Evolutionary conservation across 441 rosid species (phyloP), one percentile per base, ranked within the genome.

Genomic region (Euphorbia neoarborescens): DNA sequence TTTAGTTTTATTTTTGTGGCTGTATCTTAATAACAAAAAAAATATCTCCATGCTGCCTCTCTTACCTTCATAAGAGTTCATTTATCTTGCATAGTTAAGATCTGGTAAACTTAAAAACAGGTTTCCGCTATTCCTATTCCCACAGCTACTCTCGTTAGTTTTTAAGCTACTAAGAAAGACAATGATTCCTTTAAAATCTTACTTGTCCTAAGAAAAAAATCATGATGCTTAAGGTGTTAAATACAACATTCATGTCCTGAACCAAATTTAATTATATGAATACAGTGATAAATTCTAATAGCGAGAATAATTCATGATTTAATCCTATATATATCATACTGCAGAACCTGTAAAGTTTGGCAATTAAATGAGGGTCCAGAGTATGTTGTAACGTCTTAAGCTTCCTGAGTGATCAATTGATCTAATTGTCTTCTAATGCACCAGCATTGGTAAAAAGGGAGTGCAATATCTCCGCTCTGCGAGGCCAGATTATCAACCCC

Each of bases 401-500:
- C 60, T 57, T 66, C 37, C 10, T 22, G 15, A 56, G 63, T 38
- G 13, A 32, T 69, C 57, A 69, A 50, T 48, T 50, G 35, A 68
- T 44, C 22, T 48, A n/a, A n/a, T 27, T 34, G 35, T 28, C 15
- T 57, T 69, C 24, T 69, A 46, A 69, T 78, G 77, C 65, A 68
- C 70, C 77, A 82, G 86, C 57, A 76, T 84, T 28, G 67, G 81
- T 71, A 62, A 57, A 7, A 79, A 74, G 70, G 88, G 84, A 53
- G 68, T 69, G 69, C 76, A 79, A 63, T 79, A 73, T 75, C 81
- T 84, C 66, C 63, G 50, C 59, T 77, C 84, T 71, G 80, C 88
- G 34, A 71, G 70, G 38, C 75, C 83, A 42, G 84, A 84, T 81
- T 64, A 80, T 72, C 84, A 81, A 63, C 84, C 84, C 57, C 78